A percentile compares a stretch with the other conserved stretches of the same genome.
Conservation (phyloP, 306 rosid species). For the Geum urbanum region DNA sequence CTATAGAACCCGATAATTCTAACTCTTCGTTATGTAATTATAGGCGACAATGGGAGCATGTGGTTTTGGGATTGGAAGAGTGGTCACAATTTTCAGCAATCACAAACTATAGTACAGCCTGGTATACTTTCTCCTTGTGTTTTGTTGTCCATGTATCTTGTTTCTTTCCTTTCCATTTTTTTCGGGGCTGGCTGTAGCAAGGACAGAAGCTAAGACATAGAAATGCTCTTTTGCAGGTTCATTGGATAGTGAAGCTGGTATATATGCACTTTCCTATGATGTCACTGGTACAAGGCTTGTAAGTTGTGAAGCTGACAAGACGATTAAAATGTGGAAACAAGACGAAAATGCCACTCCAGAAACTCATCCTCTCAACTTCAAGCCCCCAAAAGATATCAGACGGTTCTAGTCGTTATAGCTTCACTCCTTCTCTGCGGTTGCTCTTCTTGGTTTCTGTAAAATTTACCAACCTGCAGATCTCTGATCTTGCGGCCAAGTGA, state of each 20-base stretch:
- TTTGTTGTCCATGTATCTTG: neutral
- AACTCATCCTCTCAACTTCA: slow-evolving; percentile 82
- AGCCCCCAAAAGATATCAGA: slow-evolving; percentile 87
- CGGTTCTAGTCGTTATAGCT: slow-evolving; percentile 67
- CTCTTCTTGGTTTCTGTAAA: neutral
- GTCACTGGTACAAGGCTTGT: slow-evolving; percentile 80
- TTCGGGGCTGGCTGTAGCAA: neutral
- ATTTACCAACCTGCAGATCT: neutral
- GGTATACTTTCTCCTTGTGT: slow-evolving; percentile 41
- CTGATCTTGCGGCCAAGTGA: neutral
- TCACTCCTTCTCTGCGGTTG: neutral
- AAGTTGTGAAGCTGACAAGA: slow-evolving; percentile 93
- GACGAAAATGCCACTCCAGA: slow-evolving; percentile 93
- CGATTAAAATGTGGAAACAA: slow-evolving; percentile 94
- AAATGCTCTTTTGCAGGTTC: slow-evolving; percentile 52
- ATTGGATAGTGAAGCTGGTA: slow-evolving; percentile 95
- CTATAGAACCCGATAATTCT: neutral
- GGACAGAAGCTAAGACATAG: neutral
- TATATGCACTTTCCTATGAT: slow-evolving; percentile 76
- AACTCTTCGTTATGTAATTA: slow-evolving; percentile 10
- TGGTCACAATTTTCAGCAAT: slow-evolving; percentile 91
- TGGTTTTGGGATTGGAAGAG: slow-evolving; percentile 99
- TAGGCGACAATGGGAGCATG: slow-evolving; percentile 96
- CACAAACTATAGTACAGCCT: slow-evolving; percentile 94
- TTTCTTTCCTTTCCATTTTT: neutral